Evolutionary conservation across 805 yeast genomes (phyloP).

Genomic region (Ogataea allantospora): DNA sequence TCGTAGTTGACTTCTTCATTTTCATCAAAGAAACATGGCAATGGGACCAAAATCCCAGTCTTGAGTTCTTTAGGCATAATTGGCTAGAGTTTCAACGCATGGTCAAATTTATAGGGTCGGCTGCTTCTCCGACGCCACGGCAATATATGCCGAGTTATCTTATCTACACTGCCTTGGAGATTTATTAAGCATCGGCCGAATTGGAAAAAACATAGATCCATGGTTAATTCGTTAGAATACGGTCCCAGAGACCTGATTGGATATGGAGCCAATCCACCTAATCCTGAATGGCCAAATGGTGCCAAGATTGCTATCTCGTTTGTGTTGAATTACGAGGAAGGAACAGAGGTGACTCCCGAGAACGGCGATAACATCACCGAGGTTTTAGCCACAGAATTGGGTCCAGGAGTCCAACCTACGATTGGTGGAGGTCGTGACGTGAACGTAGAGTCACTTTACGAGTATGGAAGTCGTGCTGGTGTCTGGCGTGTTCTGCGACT

Average conservation of each 20-base stretch:
- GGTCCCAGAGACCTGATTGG: constrained; percentile 21
- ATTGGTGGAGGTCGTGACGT: constrained; percentile 17
- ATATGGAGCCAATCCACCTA: constrained; percentile 25
- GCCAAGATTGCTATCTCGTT: constrained; percentile 26
- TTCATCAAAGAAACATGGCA: constrained; percentile 19
- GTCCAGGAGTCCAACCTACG: constrained; percentile 17
- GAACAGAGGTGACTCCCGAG: constrained; percentile 24
- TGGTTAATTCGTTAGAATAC: constrained; percentile 16
- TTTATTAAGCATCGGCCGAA: not conserved
- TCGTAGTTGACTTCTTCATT: constrained; percentile 32
- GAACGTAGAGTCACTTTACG: constrained; percentile 19
- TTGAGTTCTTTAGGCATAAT: constrained; percentile 11
- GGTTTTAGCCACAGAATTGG: constrained; percentile 18
- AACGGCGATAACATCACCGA: constrained; percentile 19
- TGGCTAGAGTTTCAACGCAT: not conserved
- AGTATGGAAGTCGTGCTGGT: constrained; percentile 22
- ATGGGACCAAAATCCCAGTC: constrained; percentile 16
- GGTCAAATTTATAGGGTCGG: not conserved
- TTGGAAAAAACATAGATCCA: not conserved
- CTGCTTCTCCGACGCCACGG: not conserved
- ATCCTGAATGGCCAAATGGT: constrained; percentile 27
- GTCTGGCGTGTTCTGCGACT: constrained; percentile 29
- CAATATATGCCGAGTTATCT: constrained; percentile 4
- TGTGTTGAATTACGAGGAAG: constrained; percentile 31
- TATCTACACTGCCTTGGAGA: constrained; percentile 2